Evolutionary conservation across 176 grass and related monocot species (phyloP).

Genomic region (Eleusine coracana): DNA sequence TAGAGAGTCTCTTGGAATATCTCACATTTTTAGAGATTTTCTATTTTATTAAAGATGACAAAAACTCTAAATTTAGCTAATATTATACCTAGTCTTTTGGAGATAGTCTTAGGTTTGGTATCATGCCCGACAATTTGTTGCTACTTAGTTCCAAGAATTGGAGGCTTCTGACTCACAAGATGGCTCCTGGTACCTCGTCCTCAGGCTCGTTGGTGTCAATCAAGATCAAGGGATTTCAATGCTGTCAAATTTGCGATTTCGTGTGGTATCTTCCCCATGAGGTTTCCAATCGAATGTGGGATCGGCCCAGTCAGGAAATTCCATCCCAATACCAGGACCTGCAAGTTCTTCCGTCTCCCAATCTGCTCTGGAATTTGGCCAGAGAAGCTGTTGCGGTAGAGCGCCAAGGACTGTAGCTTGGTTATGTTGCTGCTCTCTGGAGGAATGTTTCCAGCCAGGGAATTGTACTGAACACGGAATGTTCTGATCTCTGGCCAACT

Average conservation of each 20-base stretch:
- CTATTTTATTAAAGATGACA: too few relatives aligned
- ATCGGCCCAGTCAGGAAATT: slow-evolving; percentile 48
- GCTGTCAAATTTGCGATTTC: slow-evolving; percentile 40
- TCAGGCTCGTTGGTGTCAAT: slow-evolving; percentile 43
- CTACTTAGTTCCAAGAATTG: not conserved
- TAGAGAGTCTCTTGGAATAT: too few relatives aligned
- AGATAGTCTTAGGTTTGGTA: slow-evolving; percentile 37
- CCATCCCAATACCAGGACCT: slow-evolving; percentile 17
- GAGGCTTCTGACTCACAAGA: slow-evolving; percentile 33
- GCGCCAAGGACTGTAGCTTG: slow-evolving; percentile 35
- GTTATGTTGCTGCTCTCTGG: slow-evolving; percentile 37
- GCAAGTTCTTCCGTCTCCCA: slow-evolving; percentile 13
- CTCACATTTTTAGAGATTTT: too few relatives aligned
- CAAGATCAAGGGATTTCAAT: slow-evolving; percentile 34
- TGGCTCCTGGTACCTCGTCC: slow-evolving; percentile 35
- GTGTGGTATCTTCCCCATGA: slow-evolving; percentile 46
- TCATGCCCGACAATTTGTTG: slow-evolving; percentile 22
- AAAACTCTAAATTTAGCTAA: too few relatives aligned
- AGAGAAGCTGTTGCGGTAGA: slow-evolving; percentile 29
- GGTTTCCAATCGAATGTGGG: slow-evolving; percentile 38
- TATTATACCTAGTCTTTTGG: too few relatives aligned
- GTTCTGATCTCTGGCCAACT: slow-evolving; percentile 42
- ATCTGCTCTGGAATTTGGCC: slow-evolving; percentile 50
- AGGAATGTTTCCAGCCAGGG: slow-evolving; percentile 43
- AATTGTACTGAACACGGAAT: slow-evolving; percentile 49